Percentiles rank a stretch among this genome's conserved stretches.
Conservation (phyloP, 2,329 filamentous ascomycete species). For the Trichoderma koningiopsis region DNA sequence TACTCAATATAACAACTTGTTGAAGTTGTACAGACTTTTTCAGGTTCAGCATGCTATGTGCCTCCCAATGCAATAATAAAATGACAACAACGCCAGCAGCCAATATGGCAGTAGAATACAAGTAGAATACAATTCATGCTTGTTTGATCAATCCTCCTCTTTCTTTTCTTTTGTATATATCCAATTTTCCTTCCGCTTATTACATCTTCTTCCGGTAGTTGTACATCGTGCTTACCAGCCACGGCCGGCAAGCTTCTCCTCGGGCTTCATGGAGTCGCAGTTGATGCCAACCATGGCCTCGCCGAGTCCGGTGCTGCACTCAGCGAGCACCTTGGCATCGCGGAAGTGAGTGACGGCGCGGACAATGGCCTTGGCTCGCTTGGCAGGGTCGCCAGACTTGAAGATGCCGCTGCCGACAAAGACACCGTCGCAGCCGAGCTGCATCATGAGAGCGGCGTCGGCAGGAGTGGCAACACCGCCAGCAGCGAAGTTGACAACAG, state of each 20-base stretch:
- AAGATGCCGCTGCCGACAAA: conserved; percentile 98
- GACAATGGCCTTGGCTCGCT: conserved; percentile 92
- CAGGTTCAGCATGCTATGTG: conserved; percentile 18
- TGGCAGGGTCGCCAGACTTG: conserved; percentile 88
- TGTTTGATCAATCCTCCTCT: neutral
- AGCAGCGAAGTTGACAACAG: conserved; percentile 96
- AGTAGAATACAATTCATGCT: conserved; percentile 8
- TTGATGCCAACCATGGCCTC: conserved; percentile 98
- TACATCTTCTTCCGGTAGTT: neutral
- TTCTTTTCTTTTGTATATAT: neutral
- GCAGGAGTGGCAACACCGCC: conserved; percentile 99
- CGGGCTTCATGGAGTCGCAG: conserved; percentile 72
- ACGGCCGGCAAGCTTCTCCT: conserved; percentile 79
- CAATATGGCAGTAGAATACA: conserved; percentile 8
- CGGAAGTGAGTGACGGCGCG: conserved; percentile 89
- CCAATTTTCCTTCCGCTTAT: neutral
- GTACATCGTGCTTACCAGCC: conserved; percentile 66
- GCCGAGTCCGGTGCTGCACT: conserved; percentile 86
- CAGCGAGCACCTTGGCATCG: conserved; percentile 81
- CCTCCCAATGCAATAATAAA: conserved; percentile 16
- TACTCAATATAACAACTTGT: neutral
- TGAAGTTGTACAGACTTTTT: neutral
- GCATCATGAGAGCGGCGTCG: conserved; percentile 97
- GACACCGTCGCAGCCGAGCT: conserved; percentile 95
- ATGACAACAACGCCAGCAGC: conserved; percentile 22